A percentile compares a stretch with the other conserved stretches of the same genome.
Evolutionary conservation across 768 basidiomycete genomes (phyloP).

Genomic region (Suillus plorans): DNA sequence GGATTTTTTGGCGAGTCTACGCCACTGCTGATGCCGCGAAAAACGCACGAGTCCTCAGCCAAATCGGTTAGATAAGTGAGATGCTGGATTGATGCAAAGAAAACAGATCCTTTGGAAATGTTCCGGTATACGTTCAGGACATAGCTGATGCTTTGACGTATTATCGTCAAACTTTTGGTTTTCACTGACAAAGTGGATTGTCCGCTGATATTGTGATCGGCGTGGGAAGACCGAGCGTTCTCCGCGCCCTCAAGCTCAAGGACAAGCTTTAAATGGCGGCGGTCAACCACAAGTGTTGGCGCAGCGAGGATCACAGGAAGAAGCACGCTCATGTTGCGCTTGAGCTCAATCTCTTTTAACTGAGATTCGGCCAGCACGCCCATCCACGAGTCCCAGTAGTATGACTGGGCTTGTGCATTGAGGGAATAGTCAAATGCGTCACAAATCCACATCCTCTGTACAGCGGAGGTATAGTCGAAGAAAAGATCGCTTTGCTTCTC

Average conservation of each 20-base stretch:
- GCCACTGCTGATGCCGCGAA: neutral
- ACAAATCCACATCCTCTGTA: neutral
- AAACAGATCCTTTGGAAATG: neutral
- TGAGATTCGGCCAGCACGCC: too few species aligned
- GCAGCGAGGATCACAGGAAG: neutral
- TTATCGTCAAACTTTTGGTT: neutral
- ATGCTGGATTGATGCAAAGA: neutral
- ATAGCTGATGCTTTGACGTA: accelerated
- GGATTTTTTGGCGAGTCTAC: neutral
- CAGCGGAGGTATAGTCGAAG: neutral
- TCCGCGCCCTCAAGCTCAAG: too few species aligned
- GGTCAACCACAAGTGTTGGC: neutral
- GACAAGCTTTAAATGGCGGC: neutral
- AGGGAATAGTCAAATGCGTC: too few species aligned
- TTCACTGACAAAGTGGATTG: neutral
- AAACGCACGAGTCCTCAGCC: accelerated
- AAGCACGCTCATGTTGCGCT: neutral
- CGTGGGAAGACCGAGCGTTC: too few species aligned
- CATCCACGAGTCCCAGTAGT: too few species aligned
- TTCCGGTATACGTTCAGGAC: accelerated
- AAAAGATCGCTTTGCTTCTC: neutral
- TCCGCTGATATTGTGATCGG: neutral
- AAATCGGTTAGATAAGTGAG: neutral
- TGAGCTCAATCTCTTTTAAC: neutral
- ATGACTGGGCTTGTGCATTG: too few species aligned